phyloP scores from a whole-genome alignment of 768 basidiomycete species.

The Exsudoporus frostii region DNA sequence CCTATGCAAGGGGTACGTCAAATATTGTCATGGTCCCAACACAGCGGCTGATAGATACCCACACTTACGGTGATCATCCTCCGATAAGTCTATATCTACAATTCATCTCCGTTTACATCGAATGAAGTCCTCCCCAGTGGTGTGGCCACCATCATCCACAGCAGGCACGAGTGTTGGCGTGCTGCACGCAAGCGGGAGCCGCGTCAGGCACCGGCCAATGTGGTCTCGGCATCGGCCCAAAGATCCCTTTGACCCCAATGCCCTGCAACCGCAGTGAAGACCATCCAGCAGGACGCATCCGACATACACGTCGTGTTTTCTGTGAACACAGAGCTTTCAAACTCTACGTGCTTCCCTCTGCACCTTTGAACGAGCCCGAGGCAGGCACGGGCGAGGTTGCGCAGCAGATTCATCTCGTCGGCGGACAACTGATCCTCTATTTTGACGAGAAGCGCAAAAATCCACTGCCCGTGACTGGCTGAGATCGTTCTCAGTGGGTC shows the following conservation, averaged over 20 bases:
- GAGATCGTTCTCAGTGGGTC: conserved; percentile 42
- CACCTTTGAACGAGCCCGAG: conserved; percentile 45
- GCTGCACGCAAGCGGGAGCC: too few relatives aligned
- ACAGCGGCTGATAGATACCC: neutral
- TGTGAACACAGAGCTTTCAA: neutral
- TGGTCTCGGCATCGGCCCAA: conserved; percentile 72
- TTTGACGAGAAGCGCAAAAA: conserved; percentile 68
- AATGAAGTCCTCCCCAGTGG: neutral
- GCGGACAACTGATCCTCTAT: conserved; percentile 67
- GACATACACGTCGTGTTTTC: conserved; percentile 32
- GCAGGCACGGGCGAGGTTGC: conserved; percentile 72
- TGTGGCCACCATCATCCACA: neutral
- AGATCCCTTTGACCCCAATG: conserved; percentile 80
- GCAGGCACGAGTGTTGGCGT: neutral
- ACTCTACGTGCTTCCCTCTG: conserved; percentile 21
- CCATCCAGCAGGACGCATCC: conserved; percentile 66
- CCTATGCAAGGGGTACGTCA: neutral
- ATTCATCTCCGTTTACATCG: conserved; percentile 7
- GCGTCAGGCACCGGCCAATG: conserved; percentile 34
- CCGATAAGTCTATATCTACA: neutral
- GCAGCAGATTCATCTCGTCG: conserved; percentile 75
- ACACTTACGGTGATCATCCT: conserved; percentile 1
- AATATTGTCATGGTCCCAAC: neutral
- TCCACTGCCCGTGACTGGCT: conserved; percentile 69
- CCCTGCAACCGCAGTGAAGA: conserved; percentile 59